Evolutionary conservation across 139 green algal species (phyloP).

Genomic region (Spirogloea muscicola): DNA sequence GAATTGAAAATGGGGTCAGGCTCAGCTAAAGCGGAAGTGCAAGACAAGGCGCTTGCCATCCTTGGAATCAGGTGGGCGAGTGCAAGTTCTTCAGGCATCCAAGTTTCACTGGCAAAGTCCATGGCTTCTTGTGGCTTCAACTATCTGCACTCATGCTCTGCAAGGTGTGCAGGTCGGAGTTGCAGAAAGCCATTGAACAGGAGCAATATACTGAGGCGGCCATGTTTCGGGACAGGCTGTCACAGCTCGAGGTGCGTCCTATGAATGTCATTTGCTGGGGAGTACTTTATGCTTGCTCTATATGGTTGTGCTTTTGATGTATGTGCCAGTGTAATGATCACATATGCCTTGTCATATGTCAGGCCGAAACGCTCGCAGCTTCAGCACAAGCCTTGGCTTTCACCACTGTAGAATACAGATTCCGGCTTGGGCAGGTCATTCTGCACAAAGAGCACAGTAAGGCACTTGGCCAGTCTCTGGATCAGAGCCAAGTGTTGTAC

Average conservation of each 20-base stretch:
- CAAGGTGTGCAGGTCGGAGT: conserved; percentile 17
- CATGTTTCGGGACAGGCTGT: conserved; percentile 40
- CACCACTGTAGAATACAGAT: conserved; percentile 26
- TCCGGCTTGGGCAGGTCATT: conserved; percentile 50
- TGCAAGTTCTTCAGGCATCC: too few relatives aligned
- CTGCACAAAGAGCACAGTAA: conserved; percentile 35
- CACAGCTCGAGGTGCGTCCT: conserved; percentile 45
- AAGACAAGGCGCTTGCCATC: conserved; percentile 22
- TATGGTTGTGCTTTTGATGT: too few relatives aligned
- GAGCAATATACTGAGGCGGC: conserved; percentile 52
- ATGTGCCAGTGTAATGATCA: too few relatives aligned
- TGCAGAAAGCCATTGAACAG: conserved; percentile 54
- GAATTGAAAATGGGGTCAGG: conserved; percentile 31
- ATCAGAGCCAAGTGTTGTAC: too few relatives aligned
- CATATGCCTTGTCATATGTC: too few relatives aligned
- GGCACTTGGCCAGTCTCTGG: too few relatives aligned
- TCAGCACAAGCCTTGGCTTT: conserved; percentile 22
- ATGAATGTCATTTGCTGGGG: too few relatives aligned
- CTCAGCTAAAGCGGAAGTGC: conserved; percentile 23
- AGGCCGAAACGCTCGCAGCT: conserved; percentile 35
- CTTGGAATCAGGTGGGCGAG: conserved; percentile 21
- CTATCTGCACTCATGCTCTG: too few relatives aligned
- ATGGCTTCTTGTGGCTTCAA: too few relatives aligned
- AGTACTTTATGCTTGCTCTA: too few relatives aligned
- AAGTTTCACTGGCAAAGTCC: too few relatives aligned